Percentiles rank a stretch among this genome's conserved stretches.
These are phyloP conservation scores for Camelina sativa DNA, from an alignment of 345 rosid species.

Conservation along the genomic window DNA sequence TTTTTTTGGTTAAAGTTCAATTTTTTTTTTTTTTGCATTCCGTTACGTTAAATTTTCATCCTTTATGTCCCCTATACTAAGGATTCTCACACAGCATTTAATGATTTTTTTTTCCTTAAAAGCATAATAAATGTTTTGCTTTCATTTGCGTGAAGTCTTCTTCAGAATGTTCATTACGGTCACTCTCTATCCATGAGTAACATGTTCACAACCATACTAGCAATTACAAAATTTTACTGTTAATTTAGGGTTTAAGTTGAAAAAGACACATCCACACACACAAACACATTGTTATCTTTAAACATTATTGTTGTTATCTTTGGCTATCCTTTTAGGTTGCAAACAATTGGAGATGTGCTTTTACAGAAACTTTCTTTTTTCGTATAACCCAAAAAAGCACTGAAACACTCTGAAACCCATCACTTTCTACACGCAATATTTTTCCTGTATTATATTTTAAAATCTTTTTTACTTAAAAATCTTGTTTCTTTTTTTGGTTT, in stretches of 20 bases:
- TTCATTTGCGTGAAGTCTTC: conserved; percentile 34
- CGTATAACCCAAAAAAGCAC: conserved; percentile 33
- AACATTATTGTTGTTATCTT: neutral
- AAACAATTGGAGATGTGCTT: conserved; percentile 41
- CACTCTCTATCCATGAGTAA: conserved; percentile 30
- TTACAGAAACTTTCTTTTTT: conserved; percentile 45
- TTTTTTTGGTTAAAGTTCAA: neutral
- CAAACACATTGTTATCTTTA: conserved; percentile 20
- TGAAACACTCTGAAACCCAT: conserved; percentile 31
- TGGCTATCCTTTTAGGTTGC: conserved; percentile 46
- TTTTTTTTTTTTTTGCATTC: neutral
- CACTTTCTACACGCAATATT: conserved; percentile 24
- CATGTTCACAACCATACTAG: neutral
- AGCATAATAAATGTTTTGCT: conserved; percentile 33
- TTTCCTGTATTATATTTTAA: neutral
- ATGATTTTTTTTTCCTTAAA: conserved; percentile 28
- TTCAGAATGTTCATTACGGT: conserved; percentile 38
- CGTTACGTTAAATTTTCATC: conserved; percentile 16
- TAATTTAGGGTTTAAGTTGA: conserved; percentile 38
- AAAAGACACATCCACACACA: conserved; percentile 33
- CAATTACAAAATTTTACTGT: neutral
- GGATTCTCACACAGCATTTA: conserved; percentile 39
- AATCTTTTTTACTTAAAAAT: neutral
- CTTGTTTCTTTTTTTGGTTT: neutral
- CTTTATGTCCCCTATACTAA: conserved; percentile 36